These are phyloP conservation scores for Coemansia sp. DNA, from an alignment of 192 early-diverging fungal genomes.

Conservation along the genomic window DNA sequence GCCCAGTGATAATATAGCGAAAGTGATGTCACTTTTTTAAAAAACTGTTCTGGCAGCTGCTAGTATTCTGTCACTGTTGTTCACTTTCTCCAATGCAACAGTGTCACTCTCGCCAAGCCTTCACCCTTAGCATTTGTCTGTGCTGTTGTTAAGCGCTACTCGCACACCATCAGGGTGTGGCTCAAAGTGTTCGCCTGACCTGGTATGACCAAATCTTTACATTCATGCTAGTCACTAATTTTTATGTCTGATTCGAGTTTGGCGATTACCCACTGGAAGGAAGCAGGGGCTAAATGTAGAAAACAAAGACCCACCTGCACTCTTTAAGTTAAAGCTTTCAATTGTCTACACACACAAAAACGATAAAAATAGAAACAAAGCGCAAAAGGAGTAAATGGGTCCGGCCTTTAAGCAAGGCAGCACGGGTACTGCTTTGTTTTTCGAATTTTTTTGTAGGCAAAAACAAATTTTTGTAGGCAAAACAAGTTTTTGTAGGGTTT, in stretches of 20 bases:
- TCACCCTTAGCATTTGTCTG: background rate
- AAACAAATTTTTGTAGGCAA: background rate
- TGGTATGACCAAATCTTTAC: slow-evolving; percentile 1
- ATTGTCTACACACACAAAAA: background rate
- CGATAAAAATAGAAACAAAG: background rate
- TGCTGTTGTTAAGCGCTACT: background rate
- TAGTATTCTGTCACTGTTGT: background rate
- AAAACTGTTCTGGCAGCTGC: background rate
- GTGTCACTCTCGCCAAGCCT: background rate
- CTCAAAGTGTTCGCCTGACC: slow-evolving; percentile 3
- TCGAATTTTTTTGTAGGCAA: background rate
- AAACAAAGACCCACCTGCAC: background rate
- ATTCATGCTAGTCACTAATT: background rate
- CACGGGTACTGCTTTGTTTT: background rate
- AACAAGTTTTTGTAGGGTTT: background rate
- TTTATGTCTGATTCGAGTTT: background rate
- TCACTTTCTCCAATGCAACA: background rate
- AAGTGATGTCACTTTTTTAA: background rate
- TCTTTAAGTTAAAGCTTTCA: background rate
- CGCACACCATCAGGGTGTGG: background rate
- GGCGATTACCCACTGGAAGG: background rate
- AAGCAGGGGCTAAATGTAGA: background rate
- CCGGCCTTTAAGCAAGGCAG: background rate
- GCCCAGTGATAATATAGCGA: background rate
- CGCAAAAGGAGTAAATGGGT: background rate